These are phyloP conservation scores for Pseudogymnoascus destructans DNA, from an alignment of 2,329 filamentous ascomycete genomes.

Conservation along the genomic window DNA sequence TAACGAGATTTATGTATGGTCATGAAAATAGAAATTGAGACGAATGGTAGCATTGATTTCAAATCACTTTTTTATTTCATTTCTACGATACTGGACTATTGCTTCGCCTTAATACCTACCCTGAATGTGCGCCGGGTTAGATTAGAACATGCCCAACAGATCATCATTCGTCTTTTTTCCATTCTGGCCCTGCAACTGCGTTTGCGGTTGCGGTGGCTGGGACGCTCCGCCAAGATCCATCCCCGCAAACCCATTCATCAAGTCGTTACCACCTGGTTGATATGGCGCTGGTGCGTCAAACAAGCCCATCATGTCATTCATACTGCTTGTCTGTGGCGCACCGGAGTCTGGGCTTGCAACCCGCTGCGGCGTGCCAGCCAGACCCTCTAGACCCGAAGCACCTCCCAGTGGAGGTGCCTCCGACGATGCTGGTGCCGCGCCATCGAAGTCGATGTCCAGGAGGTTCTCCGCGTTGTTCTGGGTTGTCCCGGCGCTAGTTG, in stretches of 20 bases:
- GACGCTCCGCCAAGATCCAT: constrained; percentile 58
- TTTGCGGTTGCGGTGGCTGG: constrained; percentile 50
- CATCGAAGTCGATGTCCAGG: constrained; percentile 92
- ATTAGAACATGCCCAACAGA: constrained; percentile 43
- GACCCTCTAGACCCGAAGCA: constrained; percentile 37
- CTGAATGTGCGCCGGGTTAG: background rate
- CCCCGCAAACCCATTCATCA: constrained; percentile 70
- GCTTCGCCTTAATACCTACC: background rate
- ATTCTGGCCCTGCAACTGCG: constrained; percentile 36
- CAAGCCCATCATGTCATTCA: constrained; percentile 71
- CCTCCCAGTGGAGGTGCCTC: constrained; percentile 46
- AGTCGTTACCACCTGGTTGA: constrained; percentile 22
- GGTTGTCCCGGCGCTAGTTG: constrained; percentile 44
- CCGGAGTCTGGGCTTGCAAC: constrained; percentile 46
- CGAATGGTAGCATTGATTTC: background rate
- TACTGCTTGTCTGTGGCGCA: constrained; percentile 37
- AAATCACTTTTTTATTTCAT: constrained; percentile 5
- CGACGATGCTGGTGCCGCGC: constrained; percentile 76
- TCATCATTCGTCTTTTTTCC: constrained; percentile 46
- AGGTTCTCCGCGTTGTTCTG: constrained; percentile 87
- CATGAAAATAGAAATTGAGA: background rate
- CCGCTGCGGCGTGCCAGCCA: constrained; percentile 54
- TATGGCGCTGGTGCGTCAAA: constrained; percentile 37
- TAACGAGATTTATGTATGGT: background rate
- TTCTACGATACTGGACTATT: constrained; percentile 3